phyloP scores from a whole-genome alignment of 164 flowering plant genomes.

The Macadamia integrifolia region DNA sequence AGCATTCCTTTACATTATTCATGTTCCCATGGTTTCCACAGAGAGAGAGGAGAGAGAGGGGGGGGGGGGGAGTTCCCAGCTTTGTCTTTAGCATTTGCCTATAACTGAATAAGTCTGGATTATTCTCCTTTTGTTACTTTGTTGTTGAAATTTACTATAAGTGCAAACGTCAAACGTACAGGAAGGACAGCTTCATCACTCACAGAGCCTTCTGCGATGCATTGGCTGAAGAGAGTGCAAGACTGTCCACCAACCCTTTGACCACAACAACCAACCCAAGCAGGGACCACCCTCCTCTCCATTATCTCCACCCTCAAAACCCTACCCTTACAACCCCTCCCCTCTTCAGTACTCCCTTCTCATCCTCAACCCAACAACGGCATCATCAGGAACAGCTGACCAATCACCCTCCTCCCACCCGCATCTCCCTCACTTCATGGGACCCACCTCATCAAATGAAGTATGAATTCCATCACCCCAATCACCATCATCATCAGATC shows the following conservation, averaged over 20 bases:
- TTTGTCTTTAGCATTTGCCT: no score
- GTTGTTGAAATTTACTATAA: neutral
- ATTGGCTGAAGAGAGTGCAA: conserved; percentile 78
- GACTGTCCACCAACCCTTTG: conserved; percentile 33
- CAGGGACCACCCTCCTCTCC: conserved; percentile 10
- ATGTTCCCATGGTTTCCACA: no score
- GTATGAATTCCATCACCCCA: conserved; percentile 12
- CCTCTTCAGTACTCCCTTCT: neutral
- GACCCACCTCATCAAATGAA: conserved; percentile 26
- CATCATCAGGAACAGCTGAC: conserved; percentile 11
- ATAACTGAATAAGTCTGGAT: no score
- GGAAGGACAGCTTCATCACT: conserved; percentile 80
- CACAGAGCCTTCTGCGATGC: conserved; percentile 90
- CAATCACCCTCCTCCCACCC: conserved; percentile 7
- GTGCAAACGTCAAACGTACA: conserved; percentile 14
- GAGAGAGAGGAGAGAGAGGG: no score
- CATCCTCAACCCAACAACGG: neutral
- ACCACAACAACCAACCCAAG: conserved; percentile 5
- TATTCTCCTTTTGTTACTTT: neutral
- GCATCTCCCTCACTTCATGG: conserved; percentile 19
- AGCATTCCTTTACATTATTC: no score
- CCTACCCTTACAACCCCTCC: neutral
- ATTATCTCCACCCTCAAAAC: conserved; percentile 10
- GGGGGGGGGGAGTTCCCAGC: no score
- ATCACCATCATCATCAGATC: conserved; percentile 3